Conservation (phyloP, 176 grass and related monocot species). For the Oryza glumipatula region DNA sequence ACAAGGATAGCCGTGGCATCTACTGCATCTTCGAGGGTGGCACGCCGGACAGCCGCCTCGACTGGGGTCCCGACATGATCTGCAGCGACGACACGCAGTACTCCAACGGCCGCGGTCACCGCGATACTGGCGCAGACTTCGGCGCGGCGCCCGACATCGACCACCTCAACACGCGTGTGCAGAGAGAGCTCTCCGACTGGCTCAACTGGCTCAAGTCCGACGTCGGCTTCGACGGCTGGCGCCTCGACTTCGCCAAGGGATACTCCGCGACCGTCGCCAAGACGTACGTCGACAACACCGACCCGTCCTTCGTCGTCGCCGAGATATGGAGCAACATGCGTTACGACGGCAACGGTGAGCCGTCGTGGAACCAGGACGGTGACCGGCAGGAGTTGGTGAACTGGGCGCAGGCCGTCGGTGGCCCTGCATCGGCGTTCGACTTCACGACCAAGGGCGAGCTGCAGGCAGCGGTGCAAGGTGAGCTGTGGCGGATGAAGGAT, state of each 20-base stretch:
- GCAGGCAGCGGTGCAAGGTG: constrained; percentile 68
- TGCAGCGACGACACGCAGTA: constrained; percentile 80
- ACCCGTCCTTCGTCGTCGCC: constrained; percentile 61
- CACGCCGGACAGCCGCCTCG: constrained; percentile 62
- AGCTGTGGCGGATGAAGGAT: constrained; percentile 78
- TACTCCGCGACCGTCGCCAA: constrained; percentile 67
- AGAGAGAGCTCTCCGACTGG: constrained; percentile 84
- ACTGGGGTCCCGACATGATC: constrained; percentile 88
- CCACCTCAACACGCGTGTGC: constrained; percentile 81
- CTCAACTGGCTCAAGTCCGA: constrained; percentile 86
- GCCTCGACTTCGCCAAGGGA: constrained; percentile 78
- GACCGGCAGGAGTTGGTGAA: constrained; percentile 68
- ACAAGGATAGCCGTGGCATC: constrained; percentile 71
- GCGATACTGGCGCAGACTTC: constrained; percentile 66
- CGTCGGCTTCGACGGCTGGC: constrained; percentile 79
- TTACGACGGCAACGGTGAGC: constrained; percentile 69
- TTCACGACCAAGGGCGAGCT: constrained; percentile 91
- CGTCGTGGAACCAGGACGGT: constrained; percentile 59
- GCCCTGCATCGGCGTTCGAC: constrained; percentile 68
- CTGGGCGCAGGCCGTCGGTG: constrained; percentile 65
- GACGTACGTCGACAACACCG: constrained; percentile 60
- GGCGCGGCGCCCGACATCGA: constrained; percentile 80
- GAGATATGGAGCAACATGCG: constrained; percentile 80
- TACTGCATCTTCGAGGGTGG: constrained; percentile 94
- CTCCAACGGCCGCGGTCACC: constrained; percentile 78